A percentile compares a stretch with the other conserved stretches of the same genome.
Evolutionary conservation across 2,329 filamentous ascomycete species (phyloP).

Genomic region (Penicillium sp.): DNA sequence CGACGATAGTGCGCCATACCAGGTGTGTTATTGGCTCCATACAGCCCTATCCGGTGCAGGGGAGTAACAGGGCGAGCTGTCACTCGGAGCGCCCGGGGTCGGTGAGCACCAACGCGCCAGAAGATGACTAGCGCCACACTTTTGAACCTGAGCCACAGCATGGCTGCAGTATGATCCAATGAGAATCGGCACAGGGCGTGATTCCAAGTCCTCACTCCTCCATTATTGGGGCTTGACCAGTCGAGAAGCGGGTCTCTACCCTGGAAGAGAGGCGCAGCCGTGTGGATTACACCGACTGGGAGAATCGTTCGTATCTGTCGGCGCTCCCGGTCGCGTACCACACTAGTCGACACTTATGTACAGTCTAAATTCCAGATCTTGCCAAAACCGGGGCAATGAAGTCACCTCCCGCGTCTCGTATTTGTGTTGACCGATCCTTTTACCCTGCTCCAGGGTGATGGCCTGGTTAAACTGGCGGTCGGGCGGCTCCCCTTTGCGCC

Average conservation of each 20-base stretch:
- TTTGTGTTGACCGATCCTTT: constrained; percentile 6
- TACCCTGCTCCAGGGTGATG: background rate
- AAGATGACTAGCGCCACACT: constrained; percentile 7
- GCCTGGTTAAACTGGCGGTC: constrained; percentile 6
- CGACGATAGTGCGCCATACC: background rate
- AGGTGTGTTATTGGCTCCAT: constrained; percentile 1
- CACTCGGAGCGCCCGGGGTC: constrained; percentile 7
- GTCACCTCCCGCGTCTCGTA: constrained; percentile 1
- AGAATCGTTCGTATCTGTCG: constrained; percentile 15
- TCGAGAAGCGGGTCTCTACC: background rate
- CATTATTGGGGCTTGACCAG: background rate
- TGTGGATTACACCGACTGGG: constrained; percentile 16
- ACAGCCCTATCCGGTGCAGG: constrained; percentile 7
- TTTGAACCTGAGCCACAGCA: constrained; percentile 2
- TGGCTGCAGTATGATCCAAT: background rate
- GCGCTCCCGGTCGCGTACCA: constrained; percentile 19
- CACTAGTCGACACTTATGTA: background rate
- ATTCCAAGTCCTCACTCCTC: background rate
- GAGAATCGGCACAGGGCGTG: background rate
- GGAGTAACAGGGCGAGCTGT: constrained; percentile 2
- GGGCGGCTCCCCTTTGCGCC: background rate
- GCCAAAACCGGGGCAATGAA: constrained; percentile 6
- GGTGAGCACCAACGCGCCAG: background rate
- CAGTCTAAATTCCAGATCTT: constrained; percentile 3
- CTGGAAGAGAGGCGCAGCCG: constrained; percentile 14